A percentile compares a stretch with the other conserved stretches of the same genome.
Evolutionary conservation across 208 protist genomes (phyloP).

Genomic region (Leishmania mexicana): DNA sequence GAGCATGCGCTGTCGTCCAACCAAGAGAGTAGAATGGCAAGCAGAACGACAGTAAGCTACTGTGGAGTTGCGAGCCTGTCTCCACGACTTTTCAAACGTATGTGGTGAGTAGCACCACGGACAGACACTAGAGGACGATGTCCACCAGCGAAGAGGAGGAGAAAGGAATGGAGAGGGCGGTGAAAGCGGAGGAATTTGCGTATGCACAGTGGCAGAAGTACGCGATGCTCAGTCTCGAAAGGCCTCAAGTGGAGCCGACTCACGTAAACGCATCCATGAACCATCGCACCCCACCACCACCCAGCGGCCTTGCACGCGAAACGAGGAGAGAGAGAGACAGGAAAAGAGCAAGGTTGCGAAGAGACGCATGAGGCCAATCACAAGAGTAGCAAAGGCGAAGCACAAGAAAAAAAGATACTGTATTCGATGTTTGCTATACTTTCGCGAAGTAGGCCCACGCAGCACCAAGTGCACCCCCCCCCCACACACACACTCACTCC

Average conservation of each 20-base stretch:
- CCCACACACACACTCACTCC: too few species aligned
- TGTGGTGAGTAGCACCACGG: neutral
- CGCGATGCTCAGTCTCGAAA: neutral
- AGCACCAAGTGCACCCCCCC: neutral
- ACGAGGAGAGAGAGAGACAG: neutral
- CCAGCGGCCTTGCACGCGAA: neutral
- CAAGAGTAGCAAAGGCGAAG: neutral
- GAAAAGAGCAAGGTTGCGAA: neutral
- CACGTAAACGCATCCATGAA: neutral
- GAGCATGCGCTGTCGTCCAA: constrained; percentile 16
- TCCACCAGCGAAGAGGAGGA: too few species aligned
- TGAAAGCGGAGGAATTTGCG: neutral
- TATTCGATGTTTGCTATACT: neutral
- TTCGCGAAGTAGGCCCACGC: neutral
- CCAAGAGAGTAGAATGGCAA: neutral
- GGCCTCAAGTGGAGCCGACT: neutral
- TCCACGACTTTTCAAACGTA: neutral
- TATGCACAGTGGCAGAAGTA: neutral
- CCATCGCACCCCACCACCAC: neutral
- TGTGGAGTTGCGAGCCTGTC: neutral
- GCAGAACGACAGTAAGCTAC: neutral
- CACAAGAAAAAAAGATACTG: neutral
- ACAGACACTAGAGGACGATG: neutral
- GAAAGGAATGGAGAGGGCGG: neutral
- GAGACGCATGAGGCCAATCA: neutral